A percentile compares a stretch with the other conserved stretches of the same genome.
phyloP scores from a whole-genome alignment of 345 rosid genomes.

The Lumnitzera racemosa region DNA sequence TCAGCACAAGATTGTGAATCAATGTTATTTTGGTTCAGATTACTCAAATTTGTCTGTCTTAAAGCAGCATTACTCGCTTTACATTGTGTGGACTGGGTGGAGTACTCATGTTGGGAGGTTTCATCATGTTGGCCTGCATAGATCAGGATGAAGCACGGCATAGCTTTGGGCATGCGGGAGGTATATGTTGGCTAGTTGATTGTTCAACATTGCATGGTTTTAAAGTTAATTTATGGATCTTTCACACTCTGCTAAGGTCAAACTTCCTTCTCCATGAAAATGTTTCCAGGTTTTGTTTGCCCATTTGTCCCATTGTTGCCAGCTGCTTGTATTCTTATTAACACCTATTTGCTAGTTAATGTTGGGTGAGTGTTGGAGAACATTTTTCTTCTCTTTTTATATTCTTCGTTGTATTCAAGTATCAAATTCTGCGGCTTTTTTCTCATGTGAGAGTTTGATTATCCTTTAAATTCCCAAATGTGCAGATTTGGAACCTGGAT shows the following conservation, averaged over 20 bases:
- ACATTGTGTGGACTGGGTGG: conserved; percentile 71
- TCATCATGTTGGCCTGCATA: conserved; percentile 56
- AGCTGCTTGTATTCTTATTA: conserved; percentile 72
- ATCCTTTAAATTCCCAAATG: background rate
- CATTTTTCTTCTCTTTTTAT: too few relatives aligned
- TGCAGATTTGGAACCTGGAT: conserved; percentile 61
- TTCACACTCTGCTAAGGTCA: too few relatives aligned
- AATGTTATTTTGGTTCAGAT: background rate
- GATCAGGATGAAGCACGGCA: conserved; percentile 91
- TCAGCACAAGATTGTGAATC: background rate
- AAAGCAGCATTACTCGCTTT: conserved; percentile 46
- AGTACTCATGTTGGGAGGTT: conserved; percentile 55
- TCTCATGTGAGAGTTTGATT: background rate
- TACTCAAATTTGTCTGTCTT: conserved; percentile 2
- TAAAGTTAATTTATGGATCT: too few relatives aligned
- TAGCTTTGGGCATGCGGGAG: conserved; percentile 87
- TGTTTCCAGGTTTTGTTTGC: conserved; percentile 66
- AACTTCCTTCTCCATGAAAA: too few relatives aligned
- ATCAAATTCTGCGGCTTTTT: background rate
- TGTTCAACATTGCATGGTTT: too few relatives aligned
- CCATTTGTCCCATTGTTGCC: conserved; percentile 96
- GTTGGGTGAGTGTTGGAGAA: conserved; percentile 57
- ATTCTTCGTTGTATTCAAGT: background rate
- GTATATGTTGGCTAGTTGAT: conserved; percentile 19
- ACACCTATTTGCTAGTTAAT: conserved; percentile 77